Base-by-base conservation (phyloP, 2,329 filamentous ascomycete species). In the Fusarium sp. region DNA sequence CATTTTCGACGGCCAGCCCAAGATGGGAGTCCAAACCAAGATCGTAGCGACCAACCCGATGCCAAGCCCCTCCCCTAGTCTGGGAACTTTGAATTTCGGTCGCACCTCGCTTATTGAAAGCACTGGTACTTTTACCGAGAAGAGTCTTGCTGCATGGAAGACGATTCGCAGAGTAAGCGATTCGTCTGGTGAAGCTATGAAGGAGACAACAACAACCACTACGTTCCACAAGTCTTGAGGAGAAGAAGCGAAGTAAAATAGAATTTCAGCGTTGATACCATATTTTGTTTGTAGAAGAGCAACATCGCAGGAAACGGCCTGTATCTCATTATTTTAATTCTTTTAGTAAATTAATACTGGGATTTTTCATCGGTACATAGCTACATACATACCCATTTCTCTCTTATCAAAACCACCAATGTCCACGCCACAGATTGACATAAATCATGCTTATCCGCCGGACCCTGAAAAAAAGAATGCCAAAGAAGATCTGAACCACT, bases 81-180 rank as follows among this genome's bases (percentile, higher is more conserved):
- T 74, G 8, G 73, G 73, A 6, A 72, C 69, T 25, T 53, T 75
- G 58, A 75, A 75, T 70, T 74, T 75, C 41, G 70, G 66, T 6
- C 72, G 74, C 25, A 74, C 68, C 34, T 75, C 74, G 4, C 62
- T 75, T 22, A 74, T 76, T 7, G 72, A 74, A 24, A 62, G 69
- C 15, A 65, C 70, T 2, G 72, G 63, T 3, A 58, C 62, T 3
- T 53, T 72, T 24, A 63, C 70, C 1, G 73, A 74, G 56, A 74
- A 72, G 63, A 62, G 68, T 5, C 27, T 72, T 8, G 67, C 32
- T 25, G 64, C 62, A 1, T 71, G 73, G 69, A 75, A 69, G 72
- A 74, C 74, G 24, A 76, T 75, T 11, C 65, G 74, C 9, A 45
- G 74, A 32, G 74, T 75, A n/a, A 75, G 74, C 38, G 72, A 67